These are phyloP conservation scores for Xylaria scruposa DNA, from an alignment of 495 filamentous ascomycete genomes.

Conservation along the genomic window DNA sequence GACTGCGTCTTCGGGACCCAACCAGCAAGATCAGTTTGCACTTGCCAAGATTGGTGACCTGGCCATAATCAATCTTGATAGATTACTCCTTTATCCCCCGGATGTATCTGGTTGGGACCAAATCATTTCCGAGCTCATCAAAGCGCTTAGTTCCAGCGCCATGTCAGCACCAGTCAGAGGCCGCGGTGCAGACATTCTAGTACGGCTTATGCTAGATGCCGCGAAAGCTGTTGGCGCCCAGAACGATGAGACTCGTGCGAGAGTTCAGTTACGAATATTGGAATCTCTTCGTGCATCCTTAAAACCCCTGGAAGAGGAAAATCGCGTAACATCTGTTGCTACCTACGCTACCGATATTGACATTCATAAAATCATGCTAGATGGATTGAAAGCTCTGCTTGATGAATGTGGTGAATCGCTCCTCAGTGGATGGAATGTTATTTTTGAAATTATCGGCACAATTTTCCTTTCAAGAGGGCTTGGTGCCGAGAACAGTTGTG, in stretches of 20 bases:
- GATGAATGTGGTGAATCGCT: slow-evolving; percentile 90
- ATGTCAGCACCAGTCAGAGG: slow-evolving; percentile 68
- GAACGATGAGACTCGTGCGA: slow-evolving; percentile 57
- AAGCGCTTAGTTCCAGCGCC: slow-evolving; percentile 60
- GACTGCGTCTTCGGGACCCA: slow-evolving; percentile 57
- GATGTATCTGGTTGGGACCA: slow-evolving; percentile 75
- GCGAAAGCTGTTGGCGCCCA: slow-evolving; percentile 58
- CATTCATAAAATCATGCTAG: slow-evolving; percentile 81
- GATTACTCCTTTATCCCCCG: slow-evolving; percentile 69
- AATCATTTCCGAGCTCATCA: slow-evolving; percentile 73
- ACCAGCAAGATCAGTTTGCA: slow-evolving; percentile 76
- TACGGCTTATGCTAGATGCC: slow-evolving; percentile 72
- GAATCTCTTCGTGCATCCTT: slow-evolving; percentile 68
- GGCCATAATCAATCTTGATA: slow-evolving; percentile 76
- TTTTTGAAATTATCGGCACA: slow-evolving; percentile 84
- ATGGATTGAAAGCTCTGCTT: slow-evolving; percentile 79
- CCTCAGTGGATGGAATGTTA: slow-evolving; percentile 79
- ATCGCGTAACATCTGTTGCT: slow-evolving; percentile 57
- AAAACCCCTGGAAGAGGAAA: slow-evolving; percentile 47
- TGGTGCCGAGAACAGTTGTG: slow-evolving; percentile 33
- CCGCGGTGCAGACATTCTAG: slow-evolving; percentile 74
- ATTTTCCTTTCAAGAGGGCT: slow-evolving; percentile 67
- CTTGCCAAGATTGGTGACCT: slow-evolving; percentile 82
- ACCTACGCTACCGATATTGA: slow-evolving; percentile 70
- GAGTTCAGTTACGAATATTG: slow-evolving; percentile 74